phyloP scores from a whole-genome alignment of 225 moss, liverwort and hornwort genomes.

The Pseudoscleropodium purum region DNA sequence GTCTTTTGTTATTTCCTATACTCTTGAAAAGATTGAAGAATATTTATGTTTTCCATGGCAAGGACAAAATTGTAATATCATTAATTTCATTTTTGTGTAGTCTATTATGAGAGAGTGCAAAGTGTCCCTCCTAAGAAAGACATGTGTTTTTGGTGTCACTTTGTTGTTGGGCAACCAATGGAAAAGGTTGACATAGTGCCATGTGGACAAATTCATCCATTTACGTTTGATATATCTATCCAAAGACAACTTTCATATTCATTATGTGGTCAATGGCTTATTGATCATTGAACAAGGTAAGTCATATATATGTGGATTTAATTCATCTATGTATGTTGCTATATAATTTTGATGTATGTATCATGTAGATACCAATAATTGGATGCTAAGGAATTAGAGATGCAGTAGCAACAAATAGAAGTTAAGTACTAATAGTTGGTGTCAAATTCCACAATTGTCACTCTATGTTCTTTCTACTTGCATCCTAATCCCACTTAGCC shows the following conservation, averaged over 20 bases:
- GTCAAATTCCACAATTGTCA: neutral
- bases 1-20: neutral
- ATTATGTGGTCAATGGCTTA: neutral
- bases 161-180: accelerated
- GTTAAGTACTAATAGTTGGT: accelerated
- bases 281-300: neutral
- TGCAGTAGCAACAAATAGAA: neutral
- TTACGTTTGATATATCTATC: accelerated
- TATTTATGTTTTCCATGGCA: accelerated
- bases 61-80: neutral
- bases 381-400: accelerated
- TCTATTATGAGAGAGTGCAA: neutral
- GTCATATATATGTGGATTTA: neutral
- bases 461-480: neutral
- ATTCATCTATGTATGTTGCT: accelerated
- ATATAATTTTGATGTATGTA: too few species aligned
- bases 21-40: neutral
- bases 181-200: accelerated
- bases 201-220: neutral
- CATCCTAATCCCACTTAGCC: accelerated
- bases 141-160: neutral
- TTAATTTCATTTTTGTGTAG: neutral
- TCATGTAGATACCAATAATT: neutral
- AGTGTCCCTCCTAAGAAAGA: neutral
- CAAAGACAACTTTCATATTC: accelerated